A percentile compares a stretch with the other conserved stretches of the same genome.
Evolutionary conservation across 306 rosid genomes (phyloP).

Genomic region (Castanea sativa): DNA sequence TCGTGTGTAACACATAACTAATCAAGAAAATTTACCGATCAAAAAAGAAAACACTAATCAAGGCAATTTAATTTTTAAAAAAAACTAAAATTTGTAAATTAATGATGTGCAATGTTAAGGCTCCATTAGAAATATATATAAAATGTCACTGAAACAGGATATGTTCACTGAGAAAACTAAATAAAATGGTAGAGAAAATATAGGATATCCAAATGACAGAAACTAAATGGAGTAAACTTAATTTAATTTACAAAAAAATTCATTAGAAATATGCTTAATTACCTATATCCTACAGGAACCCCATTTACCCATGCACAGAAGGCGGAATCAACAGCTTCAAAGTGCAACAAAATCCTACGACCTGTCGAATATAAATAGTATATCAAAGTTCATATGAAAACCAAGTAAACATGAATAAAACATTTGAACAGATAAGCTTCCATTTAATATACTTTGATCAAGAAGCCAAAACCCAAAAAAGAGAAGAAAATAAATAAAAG

Average conservation of each 20-base stretch:
- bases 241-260: not conserved
- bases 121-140: not conserved
- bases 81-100: no score
- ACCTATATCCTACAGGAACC: slow-evolving; percentile 87
- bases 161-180: not conserved
- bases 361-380: slow-evolving; percentile 49
- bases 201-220: not conserved
- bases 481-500: not conserved
- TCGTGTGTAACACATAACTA: no score
- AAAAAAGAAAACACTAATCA: no score
- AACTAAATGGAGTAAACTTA: not conserved
- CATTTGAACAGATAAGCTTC: not conserved
- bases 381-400: slow-evolving; percentile 1
- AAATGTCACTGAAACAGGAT: not conserved
- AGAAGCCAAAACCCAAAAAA: not conserved
- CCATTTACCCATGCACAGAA: slow-evolving; percentile 94
- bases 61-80: no score
- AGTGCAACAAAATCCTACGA: slow-evolving; percentile 87
- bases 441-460: not conserved
- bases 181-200: not conserved
- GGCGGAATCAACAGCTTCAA: slow-evolving; percentile 97
- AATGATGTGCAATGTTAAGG: no score
- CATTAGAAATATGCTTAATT: slow-evolving; percentile 5
- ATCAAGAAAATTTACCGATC: no score
- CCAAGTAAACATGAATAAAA: slow-evolving; percentile 10